A percentile compares a stretch with the other conserved stretches of the same genome.
Evolutionary conservation across 257 asterid genomes (phyloP).

Genomic region (Solanum ahanhuiri): DNA sequence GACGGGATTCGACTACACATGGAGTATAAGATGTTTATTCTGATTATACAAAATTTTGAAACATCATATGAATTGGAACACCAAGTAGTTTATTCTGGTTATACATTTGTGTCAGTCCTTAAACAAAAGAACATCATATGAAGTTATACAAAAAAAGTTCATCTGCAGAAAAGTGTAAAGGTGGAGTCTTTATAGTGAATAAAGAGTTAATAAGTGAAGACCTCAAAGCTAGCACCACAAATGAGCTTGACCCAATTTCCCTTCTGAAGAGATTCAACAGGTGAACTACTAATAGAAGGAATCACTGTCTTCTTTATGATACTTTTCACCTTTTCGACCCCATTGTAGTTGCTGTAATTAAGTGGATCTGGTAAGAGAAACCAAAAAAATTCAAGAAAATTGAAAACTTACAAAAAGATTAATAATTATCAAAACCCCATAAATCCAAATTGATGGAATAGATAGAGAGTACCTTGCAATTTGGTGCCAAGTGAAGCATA

Average conservation of each 20-base stretch:
- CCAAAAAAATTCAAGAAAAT: background rate
- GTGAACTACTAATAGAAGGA: conserved; percentile 45
- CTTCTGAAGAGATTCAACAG: conserved; percentile 47
- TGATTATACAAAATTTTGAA: background rate
- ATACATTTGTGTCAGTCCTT: background rate
- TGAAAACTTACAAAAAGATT: background rate
- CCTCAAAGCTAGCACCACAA: conserved; percentile 98
- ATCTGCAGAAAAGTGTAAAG: background rate
- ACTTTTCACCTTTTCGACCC: conserved; percentile 38
- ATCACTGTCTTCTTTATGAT: conserved; percentile 35
- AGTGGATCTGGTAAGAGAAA: conserved; percentile 21
- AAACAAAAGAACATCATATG: background rate
- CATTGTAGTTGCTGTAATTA: conserved; percentile 22
- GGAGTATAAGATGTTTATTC: background rate
- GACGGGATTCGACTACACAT: background rate
- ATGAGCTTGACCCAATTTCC: conserved; percentile 97
- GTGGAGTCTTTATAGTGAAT: background rate
- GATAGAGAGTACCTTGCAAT: conserved; percentile 12
- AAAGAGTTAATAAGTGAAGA: background rate
- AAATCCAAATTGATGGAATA: background rate
- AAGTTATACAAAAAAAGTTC: background rate
- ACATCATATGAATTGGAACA: background rate
- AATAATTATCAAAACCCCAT: background rate
- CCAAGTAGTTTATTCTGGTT: background rate
- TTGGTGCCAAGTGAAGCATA: conserved; percentile 33